phyloP scores from a whole-genome alignment of 345 rosid species.

The Litchi chinensis region DNA sequence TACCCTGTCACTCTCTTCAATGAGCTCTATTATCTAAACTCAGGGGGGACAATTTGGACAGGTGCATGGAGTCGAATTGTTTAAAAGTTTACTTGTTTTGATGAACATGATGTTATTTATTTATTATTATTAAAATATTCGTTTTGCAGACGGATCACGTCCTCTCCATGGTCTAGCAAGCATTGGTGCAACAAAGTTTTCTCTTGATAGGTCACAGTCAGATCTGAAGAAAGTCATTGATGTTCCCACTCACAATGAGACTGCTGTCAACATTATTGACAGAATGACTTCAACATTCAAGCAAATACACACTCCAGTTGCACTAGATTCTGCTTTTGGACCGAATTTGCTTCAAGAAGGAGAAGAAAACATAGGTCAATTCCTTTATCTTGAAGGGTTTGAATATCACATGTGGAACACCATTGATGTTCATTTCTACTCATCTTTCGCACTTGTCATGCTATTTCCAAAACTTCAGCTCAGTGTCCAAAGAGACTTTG shows the following conservation, averaged over 20 bases:
- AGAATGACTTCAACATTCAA: constrained; percentile 71
- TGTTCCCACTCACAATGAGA: constrained; percentile 41
- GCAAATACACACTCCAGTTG: constrained; percentile 58
- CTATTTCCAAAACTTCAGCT: constrained; percentile 90
- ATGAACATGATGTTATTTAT: neutral
- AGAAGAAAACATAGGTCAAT: constrained; percentile 95
- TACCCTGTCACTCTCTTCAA: constrained; percentile 85
- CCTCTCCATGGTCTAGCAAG: constrained; percentile 69
- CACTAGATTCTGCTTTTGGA: constrained; percentile 83
- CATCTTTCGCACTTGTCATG: constrained; percentile 85
- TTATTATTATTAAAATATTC: neutral
- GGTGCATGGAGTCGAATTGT: constrained; percentile 41
- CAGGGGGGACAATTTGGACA: constrained; percentile 95
- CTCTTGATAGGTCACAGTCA: constrained; percentile 66
- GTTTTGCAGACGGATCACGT: constrained; percentile 69
- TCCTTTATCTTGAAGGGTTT: constrained; percentile 86
- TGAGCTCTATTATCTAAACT: constrained; percentile 90
- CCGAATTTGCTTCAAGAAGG: constrained; percentile 84
- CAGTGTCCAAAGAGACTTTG: constrained; percentile 90
- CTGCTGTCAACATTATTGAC: constrained; percentile 64
- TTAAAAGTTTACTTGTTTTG: neutral
- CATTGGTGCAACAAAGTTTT: constrained; percentile 62
- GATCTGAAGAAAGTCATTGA: constrained; percentile 36
- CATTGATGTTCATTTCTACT: constrained; percentile 90
- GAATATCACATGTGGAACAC: constrained; percentile 98